Base-by-base conservation (phyloP, 2,329 filamentous ascomycete species). In the Thielaviopsis cerberus region DNA sequence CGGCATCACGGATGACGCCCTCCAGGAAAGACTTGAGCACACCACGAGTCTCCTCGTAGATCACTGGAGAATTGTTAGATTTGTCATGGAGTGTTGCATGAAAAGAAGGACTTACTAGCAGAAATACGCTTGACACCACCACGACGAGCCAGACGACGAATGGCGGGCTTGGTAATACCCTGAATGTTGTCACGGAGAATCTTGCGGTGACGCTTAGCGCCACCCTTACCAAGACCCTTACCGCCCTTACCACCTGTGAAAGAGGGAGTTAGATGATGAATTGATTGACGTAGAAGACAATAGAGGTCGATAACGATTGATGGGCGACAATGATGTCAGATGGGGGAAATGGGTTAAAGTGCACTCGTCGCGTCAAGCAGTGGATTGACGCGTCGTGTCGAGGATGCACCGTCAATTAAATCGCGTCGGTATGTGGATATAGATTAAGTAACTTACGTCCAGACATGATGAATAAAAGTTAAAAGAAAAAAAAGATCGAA, bases 81-180 rank as follows among this genome's bases (percentile, higher is more conserved):
- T 8, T 4, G 17, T 8, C 3, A 4, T 20, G 17, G 8, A 2
- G 4, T 20, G 3, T 45, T 17, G 8, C 8, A 17, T 10, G 34
- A 4, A 17, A 13, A 41, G 34, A 17, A 11, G 13, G 15, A 41
- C 34, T 41, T 41, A 41, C 34, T 94, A 72, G 90, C 90, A 69
- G 89, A 95, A 70, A 96, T 96, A 94, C 90, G 90, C 88, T 96
- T 96, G 81, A 96, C 90, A 90, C 90, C 90, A 75, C 90, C 90
- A 92, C 90, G 89, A 77, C 90, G 90, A 65, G 90, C 90, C 73
- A 96, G 89, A 94, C 90, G 90, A 70, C 90, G 86, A 76, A 96
- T 96, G 69, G 90, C 90, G 68, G 90, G 90, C 86, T 96, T 96
- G 71, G 90, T 96, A 72, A 96, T 96, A 77, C 90, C 90, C 79